Evolutionary conservation across 2,329 filamentous ascomycete species (phyloP).

Genomic region (Talaromyces sp.): DNA sequence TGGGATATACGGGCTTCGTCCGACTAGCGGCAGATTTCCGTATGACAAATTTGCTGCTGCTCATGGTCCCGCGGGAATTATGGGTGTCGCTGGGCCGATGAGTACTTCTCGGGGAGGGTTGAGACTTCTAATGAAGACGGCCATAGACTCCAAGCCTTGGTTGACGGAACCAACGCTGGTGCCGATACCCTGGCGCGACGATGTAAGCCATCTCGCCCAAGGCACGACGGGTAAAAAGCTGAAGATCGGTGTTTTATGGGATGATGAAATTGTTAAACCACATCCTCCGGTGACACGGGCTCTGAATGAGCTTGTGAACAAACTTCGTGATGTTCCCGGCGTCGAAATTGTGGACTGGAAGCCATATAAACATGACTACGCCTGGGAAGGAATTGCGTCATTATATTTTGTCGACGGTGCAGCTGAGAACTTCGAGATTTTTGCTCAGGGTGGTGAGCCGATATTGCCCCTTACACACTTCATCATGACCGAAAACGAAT

Average conservation of each 20-base stretch:
- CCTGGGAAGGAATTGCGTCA: constrained; percentile 39
- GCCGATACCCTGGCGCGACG: constrained; percentile 31
- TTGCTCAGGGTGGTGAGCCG: constrained; percentile 54
- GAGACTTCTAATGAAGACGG: constrained; percentile 28
- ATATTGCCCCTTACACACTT: constrained; percentile 54
- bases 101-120: constrained; percentile 22
- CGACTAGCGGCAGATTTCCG: constrained; percentile 14
- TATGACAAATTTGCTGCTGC: not conserved
- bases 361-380: constrained; percentile 47
- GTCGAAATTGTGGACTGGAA: constrained; percentile 28
- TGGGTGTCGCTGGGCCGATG: constrained; percentile 24
- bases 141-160: constrained; percentile 26
- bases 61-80: constrained; percentile 18
- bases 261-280: constrained; percentile 47
- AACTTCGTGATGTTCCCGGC: constrained; percentile 13
- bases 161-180: constrained; percentile 33
- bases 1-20: constrained; percentile 35
- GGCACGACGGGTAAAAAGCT: constrained; percentile 43
- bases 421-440: constrained; percentile 46
- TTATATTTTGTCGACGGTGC: constrained; percentile 60
- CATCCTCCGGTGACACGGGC: constrained; percentile 59
- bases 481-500: constrained; percentile 53
- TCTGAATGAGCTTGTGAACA: constrained; percentile 40
- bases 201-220: not conserved
- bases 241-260: constrained; percentile 10